Percentiles rank a stretch among this genome's conserved stretches.
These are phyloP conservation scores for Dryas octopetala DNA, from an alignment of 306 rosid species.

Conservation along the genomic window DNA sequence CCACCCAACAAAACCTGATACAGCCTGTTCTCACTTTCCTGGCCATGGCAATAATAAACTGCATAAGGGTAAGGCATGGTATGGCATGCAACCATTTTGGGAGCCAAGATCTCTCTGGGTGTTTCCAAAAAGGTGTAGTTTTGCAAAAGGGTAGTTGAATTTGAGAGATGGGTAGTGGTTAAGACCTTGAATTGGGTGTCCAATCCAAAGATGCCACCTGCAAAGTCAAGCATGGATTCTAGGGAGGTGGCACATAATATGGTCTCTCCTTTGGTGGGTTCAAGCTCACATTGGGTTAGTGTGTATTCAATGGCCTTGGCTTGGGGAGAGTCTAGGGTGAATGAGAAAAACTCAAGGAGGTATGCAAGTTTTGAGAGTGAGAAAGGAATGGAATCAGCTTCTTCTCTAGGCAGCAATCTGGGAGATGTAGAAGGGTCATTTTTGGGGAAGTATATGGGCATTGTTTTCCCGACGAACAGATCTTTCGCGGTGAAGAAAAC, in stretches of 20 bases:
- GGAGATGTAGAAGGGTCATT: slow-evolving; percentile 49
- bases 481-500: slow-evolving; percentile 65
- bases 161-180: slow-evolving; percentile 44
- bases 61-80: slow-evolving; percentile 78
- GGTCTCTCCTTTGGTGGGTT: slow-evolving; percentile 55
- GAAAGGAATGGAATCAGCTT: slow-evolving; percentile 63
- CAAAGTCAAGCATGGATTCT: slow-evolving; percentile 59
- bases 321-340: slow-evolving; percentile 52
- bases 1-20: slow-evolving; percentile 52
- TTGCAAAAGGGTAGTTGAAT: slow-evolving; percentile 40
- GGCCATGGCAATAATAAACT: slow-evolving; percentile 68
- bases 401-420: slow-evolving; percentile 55
- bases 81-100: slow-evolving; percentile 66
- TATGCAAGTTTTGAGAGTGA: slow-evolving; percentile 38
- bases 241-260: slow-evolving; percentile 68
- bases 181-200: slow-evolving; percentile 37
- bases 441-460: slow-evolving; percentile 54
- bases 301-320: slow-evolving; percentile 65
- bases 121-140: slow-evolving; percentile 55
- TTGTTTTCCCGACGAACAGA: slow-evolving; percentile 45
- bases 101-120: slow-evolving; percentile 34
- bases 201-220: slow-evolving; percentile 38
- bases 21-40: slow-evolving; percentile 41
- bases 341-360: slow-evolving; percentile 55
- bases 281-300: slow-evolving; percentile 47